Base-by-base conservation (phyloP, 1,284 basidiomycete genomes). In the Apiotrichum sp. region DNA sequence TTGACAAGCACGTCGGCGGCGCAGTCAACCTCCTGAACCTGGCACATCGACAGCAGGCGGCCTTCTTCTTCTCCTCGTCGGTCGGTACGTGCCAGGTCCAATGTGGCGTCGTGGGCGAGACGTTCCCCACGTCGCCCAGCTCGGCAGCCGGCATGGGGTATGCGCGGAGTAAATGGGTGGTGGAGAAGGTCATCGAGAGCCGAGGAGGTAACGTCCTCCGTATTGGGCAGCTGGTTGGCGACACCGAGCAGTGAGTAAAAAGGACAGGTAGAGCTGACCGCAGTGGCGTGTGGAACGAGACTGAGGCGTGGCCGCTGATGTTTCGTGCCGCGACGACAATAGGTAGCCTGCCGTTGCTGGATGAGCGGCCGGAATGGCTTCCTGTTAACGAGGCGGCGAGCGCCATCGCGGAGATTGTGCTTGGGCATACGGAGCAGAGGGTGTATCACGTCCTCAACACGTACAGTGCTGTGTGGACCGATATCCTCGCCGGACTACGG, bases 361-460 rank as follows among this genome's bases (percentile, higher is more conserved):
- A 77, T 13, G 81, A 82, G 53, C 65, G 71, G 33, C 73, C 79
- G 3, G 79, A 80, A 9, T 86, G 83, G 83, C 73, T 85, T 2
- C 82, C 82, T 0, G 80, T 84, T 47, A 79, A 85, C 66, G 73
- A 76, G 47, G 83, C 83, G 0, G 84, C 79, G 0, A 67, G 71
- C 35, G 77, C 78, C 6, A 80, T 85, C 53, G 63, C 76, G 39
- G 82, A 85, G 55, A 73, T 84, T 50, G 29, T 42, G 22, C 47
- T 49, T 13, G 14, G 16, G 10, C 3, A n/a, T 13, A 13, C 46
- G 4, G 41, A 44, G 13, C 29, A 22, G 2, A 6, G 35, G 2
- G 38, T 54, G 14, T 91, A 89, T 74, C 82, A 89, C 71, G 87
- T 91, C 65, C 82, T 89, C 33, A 80, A 81, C 52, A 74, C 78